Percentiles rank a stretch among this genome's conserved stretches.
These are phyloP conservation scores for Chlorella vulgaris DNA, from an alignment of 139 green algal species.

Conservation along the genomic window DNA sequence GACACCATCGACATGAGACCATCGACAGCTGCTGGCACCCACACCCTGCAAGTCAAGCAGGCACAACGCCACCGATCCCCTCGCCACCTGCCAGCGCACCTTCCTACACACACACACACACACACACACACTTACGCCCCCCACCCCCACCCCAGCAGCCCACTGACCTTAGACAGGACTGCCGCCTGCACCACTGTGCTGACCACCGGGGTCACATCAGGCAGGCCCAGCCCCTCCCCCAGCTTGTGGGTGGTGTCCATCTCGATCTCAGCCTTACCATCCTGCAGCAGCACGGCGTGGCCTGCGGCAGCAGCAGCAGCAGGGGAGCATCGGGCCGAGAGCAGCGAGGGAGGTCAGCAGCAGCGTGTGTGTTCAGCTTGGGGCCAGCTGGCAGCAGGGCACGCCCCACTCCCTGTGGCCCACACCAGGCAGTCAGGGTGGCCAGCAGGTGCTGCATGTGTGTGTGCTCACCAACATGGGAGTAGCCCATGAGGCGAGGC, in stretches of 20 bases:
- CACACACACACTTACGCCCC: too few species aligned
- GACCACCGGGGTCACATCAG: slow-evolving; percentile 8
- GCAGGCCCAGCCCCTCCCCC: slow-evolving; percentile 18
- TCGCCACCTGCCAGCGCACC: too few species aligned
- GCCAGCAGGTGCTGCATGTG: neutral
- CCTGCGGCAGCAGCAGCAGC: slow-evolving; percentile 45
- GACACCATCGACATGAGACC: too few species aligned
- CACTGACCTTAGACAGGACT: slow-evolving; percentile 1
- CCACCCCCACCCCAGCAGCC: too few species aligned
- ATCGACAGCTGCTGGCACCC: too few species aligned
- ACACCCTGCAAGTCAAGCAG: too few species aligned
- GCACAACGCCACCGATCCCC: too few species aligned
- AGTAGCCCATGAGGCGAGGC: neutral
- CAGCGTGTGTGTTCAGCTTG: too few species aligned
- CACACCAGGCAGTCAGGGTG: too few species aligned
- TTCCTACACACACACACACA: neutral
- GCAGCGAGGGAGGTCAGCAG: neutral
- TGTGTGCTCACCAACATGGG: neutral
- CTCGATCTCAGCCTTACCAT: slow-evolving; percentile 28
- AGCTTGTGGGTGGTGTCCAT: slow-evolving; percentile 9
- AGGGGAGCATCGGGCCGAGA: slow-evolving; percentile 42
- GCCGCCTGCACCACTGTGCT: neutral
- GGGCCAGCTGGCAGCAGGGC: too few species aligned
- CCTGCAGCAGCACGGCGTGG: slow-evolving; percentile 44
- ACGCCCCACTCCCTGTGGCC: neutral